Percentiles rank a stretch among this genome's conserved stretches.
Conservation (phyloP, 257 asterid species). For the Plectranthus barbatus region DNA sequence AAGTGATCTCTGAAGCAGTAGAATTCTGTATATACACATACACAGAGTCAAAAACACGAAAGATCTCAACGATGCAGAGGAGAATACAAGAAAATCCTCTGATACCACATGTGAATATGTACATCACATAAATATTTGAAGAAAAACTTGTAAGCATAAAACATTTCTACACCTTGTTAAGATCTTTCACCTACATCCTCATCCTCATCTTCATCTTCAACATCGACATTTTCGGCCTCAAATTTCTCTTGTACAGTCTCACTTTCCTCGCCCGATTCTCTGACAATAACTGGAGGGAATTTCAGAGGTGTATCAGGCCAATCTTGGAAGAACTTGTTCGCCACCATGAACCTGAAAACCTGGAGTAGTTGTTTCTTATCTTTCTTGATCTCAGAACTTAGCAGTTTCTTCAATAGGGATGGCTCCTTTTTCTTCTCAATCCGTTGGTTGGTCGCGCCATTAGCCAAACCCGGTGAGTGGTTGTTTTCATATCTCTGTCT, state of each 20-base stretch:
- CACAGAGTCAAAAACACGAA: too few species aligned
- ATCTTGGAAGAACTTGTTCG: slow-evolving; percentile 65
- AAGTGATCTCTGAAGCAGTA: too few species aligned
- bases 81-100: background rate
- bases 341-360: slow-evolving; percentile 73
- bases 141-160: background rate
- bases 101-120: background rate
- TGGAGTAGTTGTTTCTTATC: slow-evolving; percentile 68
- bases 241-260: slow-evolving; percentile 14
- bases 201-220: slow-evolving; percentile 14
- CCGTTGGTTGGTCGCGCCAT: slow-evolving; percentile 11
- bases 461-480: slow-evolving; percentile 15
- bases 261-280: slow-evolving; percentile 34
- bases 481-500: slow-evolving; percentile 27
- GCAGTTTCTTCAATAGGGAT: slow-evolving; percentile 63
- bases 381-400: slow-evolving; percentile 58
- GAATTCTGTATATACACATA: too few species aligned
- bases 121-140: background rate
- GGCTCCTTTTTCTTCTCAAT: slow-evolving; percentile 33
- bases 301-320: slow-evolving; percentile 41
- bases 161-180: slow-evolving; percentile 1
- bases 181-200: slow-evolving; percentile 7
- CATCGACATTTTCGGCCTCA: background rate
- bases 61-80: too few species aligned
- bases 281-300: slow-evolving; percentile 53